Evolutionary conservation across 2,329 filamentous ascomycete genomes (phyloP).

Genomic region (Aspergillus clavatus): DNA sequence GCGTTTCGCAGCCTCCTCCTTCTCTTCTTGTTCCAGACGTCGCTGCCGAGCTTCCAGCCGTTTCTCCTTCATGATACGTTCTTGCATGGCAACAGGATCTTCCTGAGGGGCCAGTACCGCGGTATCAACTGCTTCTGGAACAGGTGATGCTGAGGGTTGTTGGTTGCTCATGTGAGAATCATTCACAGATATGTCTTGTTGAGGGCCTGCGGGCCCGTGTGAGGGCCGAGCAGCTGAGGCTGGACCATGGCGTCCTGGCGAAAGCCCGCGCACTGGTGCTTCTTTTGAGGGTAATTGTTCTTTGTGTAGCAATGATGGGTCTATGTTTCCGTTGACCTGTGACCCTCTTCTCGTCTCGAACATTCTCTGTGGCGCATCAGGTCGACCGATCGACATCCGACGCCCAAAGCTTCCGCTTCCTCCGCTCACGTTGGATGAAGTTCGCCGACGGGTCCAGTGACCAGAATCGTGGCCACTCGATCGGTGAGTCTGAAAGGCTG

Average conservation of each 20-base stretch:
- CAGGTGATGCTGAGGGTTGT: constrained; percentile 14
- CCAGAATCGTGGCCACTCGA: constrained; percentile 59
- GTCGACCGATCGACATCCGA: constrained; percentile 54
- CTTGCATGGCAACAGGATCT: constrained; percentile 50
- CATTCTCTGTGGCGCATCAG: constrained; percentile 38
- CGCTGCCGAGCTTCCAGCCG: constrained; percentile 53
- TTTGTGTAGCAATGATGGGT: constrained; percentile 27
- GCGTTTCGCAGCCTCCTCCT: constrained; percentile 53
- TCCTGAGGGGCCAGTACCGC: constrained; percentile 26
- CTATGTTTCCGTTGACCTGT: constrained; percentile 32
- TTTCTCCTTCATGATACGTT: constrained; percentile 58
- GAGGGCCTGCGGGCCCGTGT: constrained; percentile 23
- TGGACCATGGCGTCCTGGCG: constrained; percentile 23
- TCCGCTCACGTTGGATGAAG: constrained; percentile 87
- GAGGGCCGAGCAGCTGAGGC: constrained; percentile 29
- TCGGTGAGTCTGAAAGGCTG: constrained; percentile 77
- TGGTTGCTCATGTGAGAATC: constrained; percentile 14
- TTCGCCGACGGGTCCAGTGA: constrained; percentile 69
- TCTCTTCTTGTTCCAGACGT: constrained; percentile 50
- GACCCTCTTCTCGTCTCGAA: constrained; percentile 40
- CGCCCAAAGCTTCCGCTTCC: constrained; percentile 68
- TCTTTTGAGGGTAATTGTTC: constrained; percentile 24
- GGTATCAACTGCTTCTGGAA: constrained; percentile 15
- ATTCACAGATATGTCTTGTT: constrained; percentile 22
- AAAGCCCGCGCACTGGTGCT: constrained; percentile 17